Evolutionary conservation across 176 grass and related monocot genomes (phyloP).

Genomic region (Carex parvula): DNA sequence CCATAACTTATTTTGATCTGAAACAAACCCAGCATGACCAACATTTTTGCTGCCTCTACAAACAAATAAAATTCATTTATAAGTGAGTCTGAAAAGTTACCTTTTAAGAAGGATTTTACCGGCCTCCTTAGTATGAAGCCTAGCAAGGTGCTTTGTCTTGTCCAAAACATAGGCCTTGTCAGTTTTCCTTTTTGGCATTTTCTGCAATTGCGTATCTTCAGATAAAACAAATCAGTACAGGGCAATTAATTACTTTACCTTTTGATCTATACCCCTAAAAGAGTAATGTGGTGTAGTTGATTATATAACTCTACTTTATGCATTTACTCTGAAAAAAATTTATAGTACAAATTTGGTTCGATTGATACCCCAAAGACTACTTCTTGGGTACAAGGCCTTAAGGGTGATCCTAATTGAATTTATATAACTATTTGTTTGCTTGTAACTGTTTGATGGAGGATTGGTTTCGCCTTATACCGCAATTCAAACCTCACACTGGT

Average conservation of each 20-base stretch:
- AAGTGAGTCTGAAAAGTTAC: conserved; percentile 31
- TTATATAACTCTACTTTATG: not conserved
- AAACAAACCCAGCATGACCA: not conserved
- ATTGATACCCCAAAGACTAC: not conserved
- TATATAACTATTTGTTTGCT: too few relatives aligned
- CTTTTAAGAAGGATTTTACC: conserved; percentile 94
- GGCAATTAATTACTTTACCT: not conserved
- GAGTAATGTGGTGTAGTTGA: not conserved
- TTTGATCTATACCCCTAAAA: not conserved
- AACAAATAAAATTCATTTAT: not conserved
- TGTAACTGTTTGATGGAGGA: too few relatives aligned
- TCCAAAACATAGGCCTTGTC: conserved; percentile 91
- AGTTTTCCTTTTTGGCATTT: conserved; percentile 93
- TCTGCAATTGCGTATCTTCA: conserved; percentile 98
- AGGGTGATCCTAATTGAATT: too few relatives aligned
- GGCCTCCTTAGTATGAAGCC: conserved; percentile 82
- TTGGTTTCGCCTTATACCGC: too few relatives aligned
- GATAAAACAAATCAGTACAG: conserved; percentile 57
- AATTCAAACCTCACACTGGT: too few relatives aligned
- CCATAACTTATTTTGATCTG: not conserved
- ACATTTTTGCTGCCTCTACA: not conserved
- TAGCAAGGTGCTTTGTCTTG: conserved; percentile 83
- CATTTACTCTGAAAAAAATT: not conserved
- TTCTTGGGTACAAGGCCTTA: not conserved
- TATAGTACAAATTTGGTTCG: not conserved